Conservation (phyloP, 352 stramenopile genomes). For the Thraustochytrium sp. region DNA sequence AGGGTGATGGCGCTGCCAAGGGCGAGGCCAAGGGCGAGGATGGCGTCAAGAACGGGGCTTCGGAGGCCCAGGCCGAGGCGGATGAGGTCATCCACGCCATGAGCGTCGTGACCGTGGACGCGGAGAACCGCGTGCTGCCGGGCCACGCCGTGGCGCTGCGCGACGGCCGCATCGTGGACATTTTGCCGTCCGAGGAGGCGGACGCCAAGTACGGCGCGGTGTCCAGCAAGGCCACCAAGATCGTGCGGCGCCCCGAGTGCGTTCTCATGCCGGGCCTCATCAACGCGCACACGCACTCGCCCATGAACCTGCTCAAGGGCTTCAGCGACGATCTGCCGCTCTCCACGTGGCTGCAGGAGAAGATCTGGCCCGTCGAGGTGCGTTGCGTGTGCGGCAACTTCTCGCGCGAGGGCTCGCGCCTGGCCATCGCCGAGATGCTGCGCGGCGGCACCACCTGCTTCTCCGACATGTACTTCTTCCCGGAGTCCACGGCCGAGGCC, state of each 20-base stretch:
- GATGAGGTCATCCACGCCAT: constrained; percentile 68
- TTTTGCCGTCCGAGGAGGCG: constrained; percentile 62
- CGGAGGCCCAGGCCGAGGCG: background rate
- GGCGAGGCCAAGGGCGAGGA: too few relatives aligned
- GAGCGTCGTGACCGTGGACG: constrained; percentile 71
- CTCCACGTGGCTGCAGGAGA: constrained; percentile 63
- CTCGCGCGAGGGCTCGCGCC: constrained; percentile 62
- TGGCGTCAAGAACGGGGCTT: background rate
- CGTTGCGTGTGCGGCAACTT: constrained; percentile 68
- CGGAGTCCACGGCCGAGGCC: constrained; percentile 57
- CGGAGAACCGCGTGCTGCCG: constrained; percentile 61
- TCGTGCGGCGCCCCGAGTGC: constrained; percentile 60
- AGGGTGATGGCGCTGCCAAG: background rate
- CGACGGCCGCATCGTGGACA: constrained; percentile 64
- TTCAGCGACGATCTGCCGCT: constrained; percentile 76
- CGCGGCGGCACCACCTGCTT: constrained; percentile 73
- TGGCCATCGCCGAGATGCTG: constrained; percentile 78
- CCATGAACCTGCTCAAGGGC: constrained; percentile 73
- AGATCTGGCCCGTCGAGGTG: constrained; percentile 74
- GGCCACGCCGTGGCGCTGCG: constrained; percentile 69
- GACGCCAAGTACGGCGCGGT: constrained; percentile 56
- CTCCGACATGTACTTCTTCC: constrained; percentile 85
- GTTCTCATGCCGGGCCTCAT: constrained; percentile 74
- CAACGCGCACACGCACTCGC: constrained; percentile 74
- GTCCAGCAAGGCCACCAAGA: constrained; percentile 15